phyloP scores from a whole-genome alignment of 495 filamentous ascomycete genomes.

The Alectoria sarmentosa region DNA sequence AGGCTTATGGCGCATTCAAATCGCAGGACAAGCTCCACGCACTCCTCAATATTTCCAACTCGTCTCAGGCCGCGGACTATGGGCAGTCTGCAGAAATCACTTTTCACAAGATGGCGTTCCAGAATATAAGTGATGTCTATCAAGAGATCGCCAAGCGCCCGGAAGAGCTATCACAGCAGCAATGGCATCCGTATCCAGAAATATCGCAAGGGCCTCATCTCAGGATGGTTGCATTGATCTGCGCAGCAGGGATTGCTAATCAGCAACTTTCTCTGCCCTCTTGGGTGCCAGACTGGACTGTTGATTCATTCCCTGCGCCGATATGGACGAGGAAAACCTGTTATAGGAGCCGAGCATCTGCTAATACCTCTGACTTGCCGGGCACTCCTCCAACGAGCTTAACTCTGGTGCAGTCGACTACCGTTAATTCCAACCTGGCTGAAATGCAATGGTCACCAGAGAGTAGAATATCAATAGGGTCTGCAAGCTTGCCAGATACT shows the following conservation, averaged over 20 bases:
- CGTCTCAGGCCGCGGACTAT: neutral
- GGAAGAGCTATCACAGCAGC: neutral
- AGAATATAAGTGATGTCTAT: neutral
- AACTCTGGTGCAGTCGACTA: neutral
- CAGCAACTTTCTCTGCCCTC: neutral
- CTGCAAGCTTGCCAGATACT: neutral
- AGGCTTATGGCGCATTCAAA: neutral
- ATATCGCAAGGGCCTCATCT: neutral
- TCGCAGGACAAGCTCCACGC: neutral
- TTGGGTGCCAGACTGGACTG: slow-evolving; percentile 7
- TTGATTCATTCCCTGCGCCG: neutral
- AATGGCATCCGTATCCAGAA: neutral
- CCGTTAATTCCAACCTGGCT: neutral
- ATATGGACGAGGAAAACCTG: neutral
- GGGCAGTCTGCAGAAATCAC: neutral
- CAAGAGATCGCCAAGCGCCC: neutral
- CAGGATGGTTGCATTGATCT: slow-evolving; percentile 1
- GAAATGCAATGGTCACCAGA: neutral
- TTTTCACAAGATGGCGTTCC: neutral
- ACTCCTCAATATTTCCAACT: neutral
- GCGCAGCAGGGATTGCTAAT: slow-evolving; percentile 1
- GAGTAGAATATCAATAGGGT: neutral
- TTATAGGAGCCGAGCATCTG: neutral
- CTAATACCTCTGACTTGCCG: neutral
- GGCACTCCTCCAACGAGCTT: neutral